These are phyloP conservation scores for Lactifluus hygrophoroides DNA, from an alignment of 768 basidiomycete species.

Conservation along the genomic window DNA sequence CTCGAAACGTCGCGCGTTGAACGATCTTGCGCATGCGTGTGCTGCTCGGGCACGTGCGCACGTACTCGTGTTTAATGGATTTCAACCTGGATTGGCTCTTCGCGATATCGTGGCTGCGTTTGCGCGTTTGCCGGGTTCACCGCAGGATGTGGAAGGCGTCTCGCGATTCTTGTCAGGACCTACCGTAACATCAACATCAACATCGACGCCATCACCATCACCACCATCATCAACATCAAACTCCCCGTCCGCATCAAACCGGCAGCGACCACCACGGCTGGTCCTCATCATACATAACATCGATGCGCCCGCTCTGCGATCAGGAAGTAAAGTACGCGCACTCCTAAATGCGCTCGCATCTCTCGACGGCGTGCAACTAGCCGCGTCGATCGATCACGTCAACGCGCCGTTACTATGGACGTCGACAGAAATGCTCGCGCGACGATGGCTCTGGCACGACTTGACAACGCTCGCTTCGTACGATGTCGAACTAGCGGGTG, in stretches of 20 bases:
- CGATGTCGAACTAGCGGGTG: conserved; percentile 64
- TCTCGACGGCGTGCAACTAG: conserved; percentile 68
- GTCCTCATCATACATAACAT: conserved; percentile 86
- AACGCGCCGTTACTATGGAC: conserved; percentile 79
- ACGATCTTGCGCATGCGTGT: conserved; percentile 54
- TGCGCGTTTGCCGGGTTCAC: conserved; percentile 29
- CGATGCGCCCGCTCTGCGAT: conserved; percentile 65
- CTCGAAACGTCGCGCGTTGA: conserved; percentile 71
- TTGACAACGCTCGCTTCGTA: conserved; percentile 79
- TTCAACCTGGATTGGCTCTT: conserved; percentile 57
- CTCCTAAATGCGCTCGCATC: conserved; percentile 65
- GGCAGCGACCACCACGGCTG: conserved; percentile 36
- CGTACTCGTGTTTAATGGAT: conserved; percentile 72
- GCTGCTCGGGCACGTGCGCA: conserved; percentile 52
- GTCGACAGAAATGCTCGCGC: conserved; percentile 48
- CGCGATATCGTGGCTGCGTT: conserved; percentile 39
- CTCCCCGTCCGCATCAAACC: too few species aligned
- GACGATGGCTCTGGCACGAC: conserved; percentile 78
- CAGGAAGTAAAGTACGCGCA: conserved; percentile 51
- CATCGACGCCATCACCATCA: not conserved
- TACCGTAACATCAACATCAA: conserved; percentile 16
- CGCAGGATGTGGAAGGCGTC: conserved; percentile 50
- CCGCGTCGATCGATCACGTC: conserved; percentile 82
- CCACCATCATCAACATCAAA: not conserved
- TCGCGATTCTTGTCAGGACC: conserved; percentile 47